Base-by-base conservation (phyloP, 176 grass and related monocot genomes). In the Thinopyrum elongatum region DNA sequence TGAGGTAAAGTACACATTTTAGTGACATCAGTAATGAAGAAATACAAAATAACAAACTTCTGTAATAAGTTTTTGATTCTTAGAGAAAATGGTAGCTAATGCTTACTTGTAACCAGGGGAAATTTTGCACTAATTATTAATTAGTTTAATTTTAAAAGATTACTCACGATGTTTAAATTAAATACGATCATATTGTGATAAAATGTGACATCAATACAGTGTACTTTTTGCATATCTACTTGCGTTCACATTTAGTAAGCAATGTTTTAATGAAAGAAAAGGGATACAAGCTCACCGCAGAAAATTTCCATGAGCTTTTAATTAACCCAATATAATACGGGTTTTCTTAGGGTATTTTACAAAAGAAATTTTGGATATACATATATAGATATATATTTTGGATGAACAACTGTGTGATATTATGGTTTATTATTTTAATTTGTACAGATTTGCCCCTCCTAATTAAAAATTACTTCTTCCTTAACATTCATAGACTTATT, bases 1-100 rank as follows among this genome's bases (percentile, higher is more conserved):
- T 96, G 74, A 80, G n/a, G 65, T 74, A 70, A 65, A 59, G 25
- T 23, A 8, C 23, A 72, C 55, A 14, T 26, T 49, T 85, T 21
- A 77, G 16, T 33, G 3, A 29, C 21, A 25, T 34, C 21, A 66
- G 10, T 65, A 64, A 26, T 38, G 15, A 84, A 74, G 4, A 76
- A 65, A 35, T 61, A n/a, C 23, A 74, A 0, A 27, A 39, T 27
- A 38, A 26, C 27, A 13, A 27, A n/a, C n/a, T 47, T 31, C 22
- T 65, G 44, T 31, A 76, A 3, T 21, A 53, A 55, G 15, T 53
- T 21, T 76, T 1, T 33, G 16, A 75, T 19, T 22, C 4, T n/a
- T 11, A 29, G 27, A 11, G 26, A 2, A 31, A 30, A 31, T 13
- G 46, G 1, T 9, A 30, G 16, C 8, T 75, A 19, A 17, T 29